Evolutionary conservation across 441 rosid genomes (phyloP).

Genomic region (Arabidopsis lyrata): DNA sequence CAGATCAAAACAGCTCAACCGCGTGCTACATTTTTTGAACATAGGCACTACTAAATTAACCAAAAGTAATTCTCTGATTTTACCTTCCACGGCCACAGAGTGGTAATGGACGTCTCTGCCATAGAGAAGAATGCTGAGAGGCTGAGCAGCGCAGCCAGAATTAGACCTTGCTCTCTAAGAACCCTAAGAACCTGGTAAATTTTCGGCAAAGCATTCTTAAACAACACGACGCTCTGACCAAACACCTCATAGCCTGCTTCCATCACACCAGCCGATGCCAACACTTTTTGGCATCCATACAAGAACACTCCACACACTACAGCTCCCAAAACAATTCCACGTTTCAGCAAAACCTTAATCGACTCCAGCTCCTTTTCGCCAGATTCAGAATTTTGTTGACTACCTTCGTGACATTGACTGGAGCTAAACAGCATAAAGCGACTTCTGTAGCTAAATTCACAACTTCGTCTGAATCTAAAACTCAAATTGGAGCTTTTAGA

Average conservation of each 20-base stretch:
- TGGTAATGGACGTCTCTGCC: slow-evolving; percentile 99
- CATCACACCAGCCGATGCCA: slow-evolving; percentile 73
- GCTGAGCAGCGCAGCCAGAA: slow-evolving; percentile 80
- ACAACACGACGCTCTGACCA: slow-evolving; percentile 67
- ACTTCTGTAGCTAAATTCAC: slow-evolving; percentile 46
- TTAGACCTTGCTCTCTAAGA: slow-evolving; percentile 88
- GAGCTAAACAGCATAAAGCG: slow-evolving; percentile 44
- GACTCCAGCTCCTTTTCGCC: slow-evolving; percentile 45
- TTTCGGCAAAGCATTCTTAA: slow-evolving; percentile 84
- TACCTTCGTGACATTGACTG: slow-evolving; percentile 47
- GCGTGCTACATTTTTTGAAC: slow-evolving; percentile 8
- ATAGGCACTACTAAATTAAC: neutral
- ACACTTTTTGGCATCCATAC: slow-evolving; percentile 66
- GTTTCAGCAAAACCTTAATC: slow-evolving; percentile 54
- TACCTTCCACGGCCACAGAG: slow-evolving; percentile 99
- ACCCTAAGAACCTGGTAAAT: slow-evolving; percentile 74
- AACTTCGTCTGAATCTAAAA: slow-evolving; percentile 40
- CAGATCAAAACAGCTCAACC: slow-evolving; percentile 7
- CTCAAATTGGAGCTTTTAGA: slow-evolving; percentile 39
- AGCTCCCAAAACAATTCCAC: slow-evolving; percentile 69
- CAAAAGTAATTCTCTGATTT: slow-evolving; percentile 20
- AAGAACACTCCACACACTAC: slow-evolving; percentile 68
- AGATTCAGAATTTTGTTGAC: slow-evolving; percentile 33
- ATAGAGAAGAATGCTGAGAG: slow-evolving; percentile 97
- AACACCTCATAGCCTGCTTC: slow-evolving; percentile 87